These are phyloP conservation scores for Suillus luteus DNA, from an alignment of 768 basidiomycete genomes.

Conservation along the genomic window DNA sequence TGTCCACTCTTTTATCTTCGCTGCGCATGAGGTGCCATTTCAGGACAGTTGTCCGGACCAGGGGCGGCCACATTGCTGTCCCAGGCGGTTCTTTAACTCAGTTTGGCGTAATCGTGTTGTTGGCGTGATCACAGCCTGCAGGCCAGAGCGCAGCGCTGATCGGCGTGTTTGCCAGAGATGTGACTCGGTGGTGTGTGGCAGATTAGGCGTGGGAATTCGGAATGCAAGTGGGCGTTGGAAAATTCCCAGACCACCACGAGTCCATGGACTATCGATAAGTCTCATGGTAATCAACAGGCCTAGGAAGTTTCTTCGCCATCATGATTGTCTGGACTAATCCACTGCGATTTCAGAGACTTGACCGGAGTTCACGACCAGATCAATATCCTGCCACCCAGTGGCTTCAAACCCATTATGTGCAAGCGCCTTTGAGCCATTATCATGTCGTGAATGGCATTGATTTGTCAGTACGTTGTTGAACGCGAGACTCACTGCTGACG, in stretches of 20 bases:
- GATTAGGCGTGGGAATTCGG: neutral
- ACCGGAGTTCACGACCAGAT: neutral
- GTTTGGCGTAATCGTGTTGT: neutral
- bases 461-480: neutral
- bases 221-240: neutral
- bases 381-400: neutral
- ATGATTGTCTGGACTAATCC: neutral
- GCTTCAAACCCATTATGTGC: neutral
- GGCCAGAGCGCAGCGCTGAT: neutral
- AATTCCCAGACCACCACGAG: neutral
- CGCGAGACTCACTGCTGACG: neutral
- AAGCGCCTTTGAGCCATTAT: neutral
- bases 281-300: too few species aligned
- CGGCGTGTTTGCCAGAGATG: neutral
- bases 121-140: neutral
- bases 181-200: neutral
- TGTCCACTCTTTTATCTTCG: slow-evolving; percentile 17
- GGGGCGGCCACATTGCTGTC: slow-evolving; percentile 16
- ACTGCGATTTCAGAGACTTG: neutral
- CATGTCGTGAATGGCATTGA: neutral
- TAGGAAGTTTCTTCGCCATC: neutral
- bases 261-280: too few species aligned
- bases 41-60: slow-evolving; percentile 18
- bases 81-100: slow-evolving; percentile 24
- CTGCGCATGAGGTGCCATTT: slow-evolving; percentile 22